These are phyloP conservation scores for Cyclanthera cordifolia DNA, from an alignment of 306 rosid species.

Conservation along the genomic window DNA sequence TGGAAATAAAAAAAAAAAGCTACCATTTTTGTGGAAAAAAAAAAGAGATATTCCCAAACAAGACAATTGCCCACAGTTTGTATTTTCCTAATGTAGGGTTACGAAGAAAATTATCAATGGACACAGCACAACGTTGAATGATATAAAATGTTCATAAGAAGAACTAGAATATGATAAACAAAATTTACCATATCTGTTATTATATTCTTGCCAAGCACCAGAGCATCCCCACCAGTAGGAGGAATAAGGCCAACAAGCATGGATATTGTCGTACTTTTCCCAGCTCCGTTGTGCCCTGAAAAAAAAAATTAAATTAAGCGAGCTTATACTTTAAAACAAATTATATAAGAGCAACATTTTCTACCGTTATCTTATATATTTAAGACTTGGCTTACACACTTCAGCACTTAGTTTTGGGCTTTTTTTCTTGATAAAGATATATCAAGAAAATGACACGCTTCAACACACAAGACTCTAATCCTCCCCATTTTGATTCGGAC, in stretches of 20 bases:
- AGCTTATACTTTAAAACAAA: neutral
- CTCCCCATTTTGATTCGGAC: no score
- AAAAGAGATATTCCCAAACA: neutral
- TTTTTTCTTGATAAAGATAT: no score
- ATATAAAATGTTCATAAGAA: neutral
- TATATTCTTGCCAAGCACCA: constrained; percentile 78
- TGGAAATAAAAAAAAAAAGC: neutral
- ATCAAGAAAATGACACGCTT: no score
- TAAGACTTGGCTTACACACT: neutral
- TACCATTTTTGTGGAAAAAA: neutral
- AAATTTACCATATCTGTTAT: constrained; percentile 55
- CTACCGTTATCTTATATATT: neutral
- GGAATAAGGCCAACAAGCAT: constrained; percentile 94
- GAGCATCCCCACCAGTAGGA: constrained; percentile 93
- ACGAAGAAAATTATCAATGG: neutral
- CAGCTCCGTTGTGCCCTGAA: constrained; percentile 96
- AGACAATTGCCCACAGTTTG: neutral
- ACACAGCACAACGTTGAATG: neutral
- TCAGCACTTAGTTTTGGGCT: neutral
- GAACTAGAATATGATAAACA: constrained; percentile 1
- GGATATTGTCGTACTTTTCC: constrained; percentile 89
- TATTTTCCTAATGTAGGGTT: neutral
- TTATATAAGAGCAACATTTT: neutral
- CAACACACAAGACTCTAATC: no score
- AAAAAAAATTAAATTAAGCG: constrained; percentile 12